phyloP scores from a whole-genome alignment of 805 yeast species.

The Kockiozyma suomiensis region DNA sequence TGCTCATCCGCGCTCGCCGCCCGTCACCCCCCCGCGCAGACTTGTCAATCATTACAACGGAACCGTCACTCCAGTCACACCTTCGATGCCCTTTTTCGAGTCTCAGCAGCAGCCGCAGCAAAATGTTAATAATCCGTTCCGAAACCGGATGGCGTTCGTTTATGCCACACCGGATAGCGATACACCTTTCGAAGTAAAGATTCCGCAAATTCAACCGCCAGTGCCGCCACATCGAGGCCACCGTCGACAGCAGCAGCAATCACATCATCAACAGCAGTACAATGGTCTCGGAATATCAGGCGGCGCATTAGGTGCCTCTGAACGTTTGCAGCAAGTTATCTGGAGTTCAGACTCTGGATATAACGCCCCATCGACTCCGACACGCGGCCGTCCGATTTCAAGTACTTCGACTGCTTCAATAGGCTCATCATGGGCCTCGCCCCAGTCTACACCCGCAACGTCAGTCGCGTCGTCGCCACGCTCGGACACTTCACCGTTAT shows the following conservation, averaged over 20 bases:
- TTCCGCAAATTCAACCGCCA: slow-evolving; percentile 14
- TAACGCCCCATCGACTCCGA: not conserved
- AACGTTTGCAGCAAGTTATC: slow-evolving; percentile 14
- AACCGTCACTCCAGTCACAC: slow-evolving; percentile 22
- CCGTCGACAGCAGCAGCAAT: not conserved
- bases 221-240: not conserved
- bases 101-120: slow-evolving; percentile 7
- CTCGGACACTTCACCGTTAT: slow-evolving; percentile 2
- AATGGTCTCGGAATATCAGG: slow-evolving; percentile 25
- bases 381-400: slow-evolving; percentile 5
- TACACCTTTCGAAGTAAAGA: slow-evolving; percentile 10
- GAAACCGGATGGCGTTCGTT: slow-evolving; percentile 25
- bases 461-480: slow-evolving; percentile 24
- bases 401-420: slow-evolving; percentile 10
- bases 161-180: slow-evolving; percentile 13
- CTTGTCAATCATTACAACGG: slow-evolving; percentile 12
- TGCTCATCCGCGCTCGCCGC: slow-evolving; percentile 10
- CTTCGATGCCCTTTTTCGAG: not conserved
- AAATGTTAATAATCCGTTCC: slow-evolving; percentile 24
- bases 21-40: slow-evolving; percentile 11
- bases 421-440: slow-evolving; percentile 6
- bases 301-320: slow-evolving; percentile 19
- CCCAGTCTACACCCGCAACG: slow-evolving; percentile 23
- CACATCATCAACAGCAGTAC: slow-evolving; percentile 3
- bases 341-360: slow-evolving; percentile 5